A percentile compares a stretch with the other conserved stretches of the same genome.
Conservation (phyloP, 768 basidiomycete species). For the Artomyces pyxidatus region DNA sequence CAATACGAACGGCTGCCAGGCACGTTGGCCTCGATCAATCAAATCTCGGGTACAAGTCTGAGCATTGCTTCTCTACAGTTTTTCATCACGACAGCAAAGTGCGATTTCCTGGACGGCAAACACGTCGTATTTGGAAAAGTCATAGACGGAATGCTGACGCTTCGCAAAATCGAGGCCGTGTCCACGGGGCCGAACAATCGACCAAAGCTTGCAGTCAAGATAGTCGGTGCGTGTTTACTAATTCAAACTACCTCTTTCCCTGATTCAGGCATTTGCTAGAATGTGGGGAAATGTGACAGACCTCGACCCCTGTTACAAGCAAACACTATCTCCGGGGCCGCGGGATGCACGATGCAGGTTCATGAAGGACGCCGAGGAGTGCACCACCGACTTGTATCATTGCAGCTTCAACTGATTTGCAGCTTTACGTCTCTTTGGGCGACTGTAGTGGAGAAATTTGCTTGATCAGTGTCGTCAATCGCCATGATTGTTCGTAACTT, state of each 20-base stretch:
- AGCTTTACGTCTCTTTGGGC: no score
- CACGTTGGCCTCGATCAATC: slow-evolving; percentile 19
- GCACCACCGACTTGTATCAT: no score
- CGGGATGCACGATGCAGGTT: no score
- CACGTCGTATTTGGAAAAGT: slow-evolving; percentile 91
- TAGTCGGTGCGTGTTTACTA: slow-evolving; percentile 66
- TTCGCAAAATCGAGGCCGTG: slow-evolving; percentile 95
- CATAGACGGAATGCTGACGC: slow-evolving; percentile 88
- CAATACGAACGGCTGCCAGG: slow-evolving; percentile 90
- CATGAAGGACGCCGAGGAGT: no score
- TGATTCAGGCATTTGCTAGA: no score
- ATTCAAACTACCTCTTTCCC: no score
- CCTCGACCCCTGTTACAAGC: no score
- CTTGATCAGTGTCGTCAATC: no score
- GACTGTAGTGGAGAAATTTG: no score
- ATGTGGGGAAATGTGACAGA: slow-evolving; percentile 3
- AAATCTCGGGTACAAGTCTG: background rate
- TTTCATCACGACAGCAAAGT: slow-evolving; percentile 93
- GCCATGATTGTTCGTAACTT: no score
- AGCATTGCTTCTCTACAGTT: slow-evolving; percentile 43
- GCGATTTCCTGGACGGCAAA: slow-evolving; percentile 92
- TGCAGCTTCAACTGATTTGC: no score
- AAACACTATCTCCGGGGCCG: no score
- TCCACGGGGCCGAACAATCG: slow-evolving; percentile 86
- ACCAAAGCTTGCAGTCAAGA: slow-evolving; percentile 83